Evolutionary conservation across 176 grass and related monocot species (phyloP).

Genomic region (Calamus simplicifolius): DNA sequence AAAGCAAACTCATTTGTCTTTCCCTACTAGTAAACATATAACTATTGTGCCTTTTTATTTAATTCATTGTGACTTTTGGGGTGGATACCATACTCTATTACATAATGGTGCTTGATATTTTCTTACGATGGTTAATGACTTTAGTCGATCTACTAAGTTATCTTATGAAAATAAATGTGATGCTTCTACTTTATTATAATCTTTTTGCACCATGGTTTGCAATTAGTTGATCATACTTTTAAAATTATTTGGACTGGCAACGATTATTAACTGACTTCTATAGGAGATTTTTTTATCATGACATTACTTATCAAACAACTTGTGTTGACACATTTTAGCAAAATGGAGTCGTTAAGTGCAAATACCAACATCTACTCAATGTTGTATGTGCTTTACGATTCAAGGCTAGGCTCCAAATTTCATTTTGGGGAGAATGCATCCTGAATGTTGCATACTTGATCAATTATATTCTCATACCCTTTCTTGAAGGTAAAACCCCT

Average conservation of each 20-base stretch:
- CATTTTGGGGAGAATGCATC: too few relatives aligned
- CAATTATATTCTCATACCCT: too few relatives aligned
- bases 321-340: too few relatives aligned
- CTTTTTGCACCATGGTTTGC: not conserved
- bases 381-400: too few relatives aligned
- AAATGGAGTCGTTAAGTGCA: too few relatives aligned
- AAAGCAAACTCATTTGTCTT: not conserved
- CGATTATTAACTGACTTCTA: not conserved
- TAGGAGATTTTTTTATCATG: too few relatives aligned
- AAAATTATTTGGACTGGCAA: not conserved
- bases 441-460: too few relatives aligned
- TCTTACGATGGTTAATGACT: not conserved
- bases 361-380: too few relatives aligned
- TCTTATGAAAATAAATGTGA: not conserved
- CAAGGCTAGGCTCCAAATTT: too few relatives aligned
- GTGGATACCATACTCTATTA: not conserved
- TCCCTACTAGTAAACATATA: not conserved
- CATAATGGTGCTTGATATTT: not conserved
- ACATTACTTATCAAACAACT: too few relatives aligned
- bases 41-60: not conserved
- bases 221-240: not conserved
- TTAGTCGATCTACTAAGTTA: not conserved
- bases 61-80: not conserved
- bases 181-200: not conserved
- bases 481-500: too few relatives aligned